These are phyloP conservation scores for Penicillium sp. DNA, from an alignment of 2,329 filamentous ascomycete species.

Conservation along the genomic window DNA sequence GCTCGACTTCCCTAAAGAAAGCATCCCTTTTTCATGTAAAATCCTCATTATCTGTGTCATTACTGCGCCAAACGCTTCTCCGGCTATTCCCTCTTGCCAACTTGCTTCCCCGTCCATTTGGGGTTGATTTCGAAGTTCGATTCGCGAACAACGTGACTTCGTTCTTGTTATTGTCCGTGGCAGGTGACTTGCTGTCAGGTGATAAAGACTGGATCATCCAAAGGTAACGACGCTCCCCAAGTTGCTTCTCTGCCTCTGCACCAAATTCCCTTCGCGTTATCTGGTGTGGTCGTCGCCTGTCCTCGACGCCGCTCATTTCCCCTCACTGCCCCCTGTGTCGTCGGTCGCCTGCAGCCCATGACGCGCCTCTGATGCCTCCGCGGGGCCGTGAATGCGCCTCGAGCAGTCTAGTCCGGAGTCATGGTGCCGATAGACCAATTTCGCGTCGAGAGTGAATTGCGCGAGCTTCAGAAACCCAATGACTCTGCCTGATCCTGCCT, in stretches of 20 bases:
- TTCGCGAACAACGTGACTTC: constrained; percentile 29
- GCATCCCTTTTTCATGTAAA: constrained; percentile 31
- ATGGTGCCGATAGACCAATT: background rate
- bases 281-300: constrained; percentile 8
- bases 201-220: constrained; percentile 40
- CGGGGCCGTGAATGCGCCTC: background rate
- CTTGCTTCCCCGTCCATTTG: constrained; percentile 19
- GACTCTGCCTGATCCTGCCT: constrained; percentile 3
- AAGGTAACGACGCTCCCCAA: constrained; percentile 33
- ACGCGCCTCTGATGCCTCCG: constrained; percentile 27
- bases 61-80: constrained; percentile 20
- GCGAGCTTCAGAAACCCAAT: background rate
- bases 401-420: background rate
- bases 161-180: constrained; percentile 39
- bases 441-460: background rate
- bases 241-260: constrained; percentile 17
- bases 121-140: constrained; percentile 27
- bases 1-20: constrained; percentile 31
- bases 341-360: constrained; percentile 27
- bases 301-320: constrained; percentile 7
- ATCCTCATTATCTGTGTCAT: constrained; percentile 21
- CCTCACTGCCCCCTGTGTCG: constrained; percentile 19
- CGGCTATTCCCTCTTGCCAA: background rate
- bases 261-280: constrained; percentile 1
- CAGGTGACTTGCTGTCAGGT: constrained; percentile 47